These are phyloP conservation scores for Ceratocystis eucalypticola DNA, from an alignment of 2,329 filamentous ascomycete species.

Conservation along the genomic window DNA sequence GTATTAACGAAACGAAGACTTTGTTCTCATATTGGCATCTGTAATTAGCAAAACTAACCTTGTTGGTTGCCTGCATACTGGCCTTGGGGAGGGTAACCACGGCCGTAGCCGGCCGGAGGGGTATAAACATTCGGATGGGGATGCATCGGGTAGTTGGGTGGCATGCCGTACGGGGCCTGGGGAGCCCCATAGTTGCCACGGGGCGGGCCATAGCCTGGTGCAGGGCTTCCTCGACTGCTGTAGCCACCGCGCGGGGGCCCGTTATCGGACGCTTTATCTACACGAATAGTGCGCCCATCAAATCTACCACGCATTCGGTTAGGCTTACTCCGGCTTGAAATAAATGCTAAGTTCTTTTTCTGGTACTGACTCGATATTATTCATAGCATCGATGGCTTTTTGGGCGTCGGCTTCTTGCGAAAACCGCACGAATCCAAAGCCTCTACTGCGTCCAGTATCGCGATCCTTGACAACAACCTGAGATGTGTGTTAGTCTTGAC, in stretches of 20 bases:
- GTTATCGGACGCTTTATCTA: constrained; percentile 86
- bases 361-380: constrained; percentile 68
- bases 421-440: constrained; percentile 94
- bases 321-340: constrained; percentile 5
- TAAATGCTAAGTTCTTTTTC: background rate
- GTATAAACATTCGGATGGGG: constrained; percentile 28
- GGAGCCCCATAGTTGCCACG: constrained; percentile 33
- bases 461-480: constrained; percentile 96
- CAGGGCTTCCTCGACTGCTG: constrained; percentile 29
- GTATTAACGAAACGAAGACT: background rate
- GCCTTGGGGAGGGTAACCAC: constrained; percentile 29
- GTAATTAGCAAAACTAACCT: constrained; percentile 26
- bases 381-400: constrained; percentile 64
- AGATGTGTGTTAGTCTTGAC: constrained; percentile 16
- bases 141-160: constrained; percentile 8
- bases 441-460: constrained; percentile 89
- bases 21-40: background rate
- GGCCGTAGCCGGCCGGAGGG: constrained; percentile 27
- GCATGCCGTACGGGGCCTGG: constrained; percentile 28
- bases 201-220: constrained; percentile 31
- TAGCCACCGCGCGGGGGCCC: constrained; percentile 38
- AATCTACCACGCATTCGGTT: constrained; percentile 45
- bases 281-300: constrained; percentile 84
- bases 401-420: constrained; percentile 62
- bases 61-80: constrained; percentile 30